Conservation (phyloP, 2,329 filamentous ascomycete genomes). For the Cladosporium sp. region DNA sequence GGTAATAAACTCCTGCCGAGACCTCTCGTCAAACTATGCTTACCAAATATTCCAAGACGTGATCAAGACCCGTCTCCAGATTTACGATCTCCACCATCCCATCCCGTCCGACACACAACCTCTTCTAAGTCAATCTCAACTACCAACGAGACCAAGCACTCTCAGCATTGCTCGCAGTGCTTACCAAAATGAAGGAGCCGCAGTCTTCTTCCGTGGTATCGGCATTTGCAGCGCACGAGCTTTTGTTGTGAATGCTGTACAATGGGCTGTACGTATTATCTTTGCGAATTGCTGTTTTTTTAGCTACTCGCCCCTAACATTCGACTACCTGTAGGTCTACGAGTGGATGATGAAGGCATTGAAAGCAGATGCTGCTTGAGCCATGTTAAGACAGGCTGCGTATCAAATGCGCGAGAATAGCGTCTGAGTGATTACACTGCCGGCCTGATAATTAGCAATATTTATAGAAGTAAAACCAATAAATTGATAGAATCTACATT, state of each 20-base stretch:
- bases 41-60: constrained; percentile 57
- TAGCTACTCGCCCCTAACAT: background rate
- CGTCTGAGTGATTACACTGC: too few species aligned
- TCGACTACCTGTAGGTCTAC: constrained; percentile 51
- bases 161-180: constrained; percentile 60
- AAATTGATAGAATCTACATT: too few species aligned
- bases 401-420: background rate
- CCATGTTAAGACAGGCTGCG: background rate
- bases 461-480: too few species aligned
- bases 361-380: constrained; percentile 23
- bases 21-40: background rate
- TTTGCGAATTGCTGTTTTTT: background rate
- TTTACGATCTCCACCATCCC: constrained; percentile 52
- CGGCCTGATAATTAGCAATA: background rate
- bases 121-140: constrained; percentile 13
- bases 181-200: constrained; percentile 69
- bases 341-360: constrained; percentile 74
- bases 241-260: constrained; percentile 90
- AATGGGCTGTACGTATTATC: constrained; percentile 66
- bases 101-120: constrained; percentile 5
- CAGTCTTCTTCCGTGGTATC: constrained; percentile 80
- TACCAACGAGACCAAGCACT: constrained; percentile 2
- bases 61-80: constrained; percentile 89
- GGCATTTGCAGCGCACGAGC: constrained; percentile 81
- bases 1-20: constrained; percentile 30